A percentile compares a stretch with the other conserved stretches of the same genome.
phyloP scores from a whole-genome alignment of 371 early-diverging fungal species.

The Conidiobolus incongruus region DNA sequence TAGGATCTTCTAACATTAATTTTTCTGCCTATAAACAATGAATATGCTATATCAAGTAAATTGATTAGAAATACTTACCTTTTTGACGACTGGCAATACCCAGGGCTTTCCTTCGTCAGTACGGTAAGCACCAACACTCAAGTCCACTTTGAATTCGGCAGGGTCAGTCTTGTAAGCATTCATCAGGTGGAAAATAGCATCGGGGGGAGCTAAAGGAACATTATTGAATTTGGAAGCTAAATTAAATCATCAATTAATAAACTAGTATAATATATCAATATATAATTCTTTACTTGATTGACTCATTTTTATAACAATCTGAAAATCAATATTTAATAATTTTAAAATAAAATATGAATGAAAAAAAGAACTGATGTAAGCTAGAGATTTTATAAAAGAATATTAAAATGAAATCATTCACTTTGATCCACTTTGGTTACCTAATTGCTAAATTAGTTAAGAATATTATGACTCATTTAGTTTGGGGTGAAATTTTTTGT shows the following conservation, averaged over 20 bases:
- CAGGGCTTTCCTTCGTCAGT: constrained; percentile 81
- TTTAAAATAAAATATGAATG: neutral
- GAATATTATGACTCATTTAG: too few relatives aligned
- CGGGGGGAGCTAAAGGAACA: constrained; percentile 59
- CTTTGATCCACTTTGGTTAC: neutral
- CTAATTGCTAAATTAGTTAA: neutral
- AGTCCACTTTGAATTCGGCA: constrained; percentile 58
- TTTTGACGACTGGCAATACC: constrained; percentile 79
- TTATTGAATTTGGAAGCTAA: constrained; percentile 23
- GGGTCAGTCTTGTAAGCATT: constrained; percentile 58
- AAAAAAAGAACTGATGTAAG: neutral
- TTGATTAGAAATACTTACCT: constrained; percentile 21
- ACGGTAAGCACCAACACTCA: constrained; percentile 95
- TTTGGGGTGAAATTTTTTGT: too few relatives aligned
- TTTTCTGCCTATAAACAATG: constrained; percentile 42
- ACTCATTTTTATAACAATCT: too few relatives aligned
- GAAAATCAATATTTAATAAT: too few relatives aligned
- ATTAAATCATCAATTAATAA: neutral
- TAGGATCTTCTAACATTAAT: constrained; percentile 36
- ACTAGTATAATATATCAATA: neutral
- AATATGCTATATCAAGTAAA: neutral
- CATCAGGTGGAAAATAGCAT: constrained; percentile 74
- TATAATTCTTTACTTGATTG: neutral
- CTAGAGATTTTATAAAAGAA: neutral
- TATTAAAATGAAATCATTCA: neutral